phyloP scores from a whole-genome alignment of 192 early-diverging fungal species.

The Diversispora epigaea region DNA sequence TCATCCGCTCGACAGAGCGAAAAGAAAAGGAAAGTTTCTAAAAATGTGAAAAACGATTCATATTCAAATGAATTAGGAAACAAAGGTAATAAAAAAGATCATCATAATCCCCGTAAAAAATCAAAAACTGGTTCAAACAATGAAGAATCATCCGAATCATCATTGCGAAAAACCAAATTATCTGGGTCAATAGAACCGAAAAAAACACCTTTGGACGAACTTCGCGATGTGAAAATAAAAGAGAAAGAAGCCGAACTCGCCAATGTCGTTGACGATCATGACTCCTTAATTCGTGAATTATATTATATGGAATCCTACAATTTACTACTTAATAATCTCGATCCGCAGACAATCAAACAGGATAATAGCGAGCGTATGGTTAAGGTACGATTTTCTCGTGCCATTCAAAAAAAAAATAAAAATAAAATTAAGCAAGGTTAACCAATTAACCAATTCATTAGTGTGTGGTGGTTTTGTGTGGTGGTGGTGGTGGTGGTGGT shows the following conservation, averaged over 20 bases:
- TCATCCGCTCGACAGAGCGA: background rate
- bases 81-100: background rate
- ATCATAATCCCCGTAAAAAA: background rate
- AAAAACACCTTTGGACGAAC: conserved; percentile 48
- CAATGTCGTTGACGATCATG: conserved; percentile 51
- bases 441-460: background rate
- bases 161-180: background rate
- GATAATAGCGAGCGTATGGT: conserved; percentile 58
- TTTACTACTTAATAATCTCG: conserved; percentile 49
- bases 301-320: conserved; percentile 58
- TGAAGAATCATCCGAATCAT: background rate
- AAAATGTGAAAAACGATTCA: background rate
- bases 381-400: conserved; percentile 41
- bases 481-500: background rate
- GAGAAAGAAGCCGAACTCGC: conserved; percentile 48
- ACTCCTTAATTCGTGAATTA: conserved; percentile 54
- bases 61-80: background rate
- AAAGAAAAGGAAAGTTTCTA: background rate
- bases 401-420: background rate
- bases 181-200: background rate
- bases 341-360: conserved; percentile 48
- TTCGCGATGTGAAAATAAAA: conserved; percentile 36
- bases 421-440: background rate
- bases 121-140: conserved; percentile 25
- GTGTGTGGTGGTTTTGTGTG: background rate